Evolutionary conservation across 306 rosid genomes (phyloP), one percentile per base, ranked within the genome.

Genomic region (Quercus wislizeni): DNA sequence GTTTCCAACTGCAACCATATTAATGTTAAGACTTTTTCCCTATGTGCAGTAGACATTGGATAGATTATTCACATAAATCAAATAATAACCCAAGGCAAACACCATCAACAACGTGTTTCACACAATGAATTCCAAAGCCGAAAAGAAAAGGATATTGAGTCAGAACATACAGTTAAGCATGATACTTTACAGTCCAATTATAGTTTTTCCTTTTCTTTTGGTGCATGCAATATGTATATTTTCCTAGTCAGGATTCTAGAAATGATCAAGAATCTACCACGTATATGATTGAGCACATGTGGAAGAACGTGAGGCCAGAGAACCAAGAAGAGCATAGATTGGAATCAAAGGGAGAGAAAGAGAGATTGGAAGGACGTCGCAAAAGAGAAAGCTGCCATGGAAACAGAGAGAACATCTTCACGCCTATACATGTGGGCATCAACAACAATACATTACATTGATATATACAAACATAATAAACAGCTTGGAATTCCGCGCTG

Each of bases 311-410:
- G 86, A 80, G 85, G 81, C 35, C 79, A 79, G 76, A 80, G 74
- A 82, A 82, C 63, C 75, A 73, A 79, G 91, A 76, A 78, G 84
- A 67, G 69, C 78, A 73, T 76, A 61, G 82, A 85, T 77, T 82
- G 88, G 93, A 86, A 84, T 84, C 87, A 79, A 33, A 74, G 78
- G 77, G 52, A 21, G 72, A 62, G 4, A 51, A 67, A 13, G 59
- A 81, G 69, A 72, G 80, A 55, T n/a, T 54, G 51, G 38, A 83
- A 82, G 79, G 90, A 85, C 88, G 83, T 84, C 82, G 83, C 81
- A 81, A 86, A 92, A 91, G 94, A 55, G 79, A 92, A 92, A 88
- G 96, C 93, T 92, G 96, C 65, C 74, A 86, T 82, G 84, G 81
- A 79, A 85, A 85, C 90, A 84, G 78, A 85, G 89, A 86, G 90